Evolutionary conservation across 129 eudicot species (phyloP).

Genomic region (Centella asiatica): DNA sequence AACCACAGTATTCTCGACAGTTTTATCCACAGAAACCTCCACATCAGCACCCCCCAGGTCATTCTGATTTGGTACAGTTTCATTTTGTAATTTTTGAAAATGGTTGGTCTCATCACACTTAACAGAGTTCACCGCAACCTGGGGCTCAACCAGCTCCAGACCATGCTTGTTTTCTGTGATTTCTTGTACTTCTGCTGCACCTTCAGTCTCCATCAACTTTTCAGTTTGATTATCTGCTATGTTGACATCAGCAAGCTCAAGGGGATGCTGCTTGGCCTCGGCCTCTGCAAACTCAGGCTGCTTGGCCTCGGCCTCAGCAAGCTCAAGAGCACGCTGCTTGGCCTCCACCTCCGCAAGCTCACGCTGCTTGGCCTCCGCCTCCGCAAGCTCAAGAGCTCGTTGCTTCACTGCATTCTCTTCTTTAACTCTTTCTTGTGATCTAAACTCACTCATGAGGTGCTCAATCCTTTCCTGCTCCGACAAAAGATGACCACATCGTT

Average conservation of each 20-base stretch:
- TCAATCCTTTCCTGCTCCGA: constrained; percentile 56
- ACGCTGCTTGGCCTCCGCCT: constrained; percentile 5
- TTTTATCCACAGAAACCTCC: too few species aligned
- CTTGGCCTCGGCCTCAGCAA: constrained; percentile 1
- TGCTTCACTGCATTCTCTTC: constrained; percentile 39
- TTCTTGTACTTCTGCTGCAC: too few species aligned
- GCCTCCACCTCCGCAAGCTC: constrained; percentile 2
- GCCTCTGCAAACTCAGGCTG: neutral
- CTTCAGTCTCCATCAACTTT: too few species aligned
- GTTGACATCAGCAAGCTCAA: neutral
- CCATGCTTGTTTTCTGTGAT: neutral
- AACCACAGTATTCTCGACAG: too few species aligned
- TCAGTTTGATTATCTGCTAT: neutral
- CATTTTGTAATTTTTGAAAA: constrained; percentile 1
- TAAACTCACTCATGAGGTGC: constrained; percentile 34
- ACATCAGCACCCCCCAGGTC: neutral
- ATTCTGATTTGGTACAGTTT: too few species aligned
- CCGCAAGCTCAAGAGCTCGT: constrained; percentile 24
- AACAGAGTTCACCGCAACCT: constrained; percentile 15
- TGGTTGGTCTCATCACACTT: constrained; percentile 15
- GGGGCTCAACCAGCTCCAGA: neutral
- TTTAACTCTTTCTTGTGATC: constrained; percentile 35
- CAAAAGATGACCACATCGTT: constrained; percentile 57
- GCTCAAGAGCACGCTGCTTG: neutral
- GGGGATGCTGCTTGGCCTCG: neutral